These are phyloP conservation scores for Piper longum DNA, from an alignment of 164 flowering plant genomes.

Conservation along the genomic window DNA sequence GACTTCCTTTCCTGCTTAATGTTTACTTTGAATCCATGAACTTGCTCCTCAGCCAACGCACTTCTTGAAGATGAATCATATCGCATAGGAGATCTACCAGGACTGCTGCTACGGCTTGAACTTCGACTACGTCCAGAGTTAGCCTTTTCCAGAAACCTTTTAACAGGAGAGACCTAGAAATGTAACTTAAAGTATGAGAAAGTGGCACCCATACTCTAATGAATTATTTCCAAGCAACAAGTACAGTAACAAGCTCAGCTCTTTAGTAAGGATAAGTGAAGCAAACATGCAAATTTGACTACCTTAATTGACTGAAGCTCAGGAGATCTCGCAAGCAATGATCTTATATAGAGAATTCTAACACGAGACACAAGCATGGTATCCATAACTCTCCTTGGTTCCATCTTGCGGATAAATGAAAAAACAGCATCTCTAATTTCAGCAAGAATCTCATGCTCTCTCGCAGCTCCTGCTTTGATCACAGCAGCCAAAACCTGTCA, in stretches of 20 bases:
- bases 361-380: conserved; percentile 99
- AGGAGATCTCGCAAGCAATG: conserved; percentile 87
- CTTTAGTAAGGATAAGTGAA: background rate
- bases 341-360: conserved; percentile 87
- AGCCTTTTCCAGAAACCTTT: conserved; percentile 77
- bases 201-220: background rate
- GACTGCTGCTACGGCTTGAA: conserved; percentile 85
- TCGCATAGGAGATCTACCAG: conserved; percentile 74
- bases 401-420: conserved; percentile 90
- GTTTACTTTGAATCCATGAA: conserved; percentile 83
- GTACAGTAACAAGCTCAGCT: background rate
- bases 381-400: conserved; percentile 92
- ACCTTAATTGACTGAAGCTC: conserved; percentile 97
- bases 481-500: conserved; percentile 96
- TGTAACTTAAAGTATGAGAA: background rate
- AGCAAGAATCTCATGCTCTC: conserved; percentile 99
- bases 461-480: conserved; percentile 96
- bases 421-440: conserved; percentile 98
- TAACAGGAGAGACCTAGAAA: conserved; percentile 71
- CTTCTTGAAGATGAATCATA: conserved; percentile 38
- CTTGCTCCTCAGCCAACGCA: conserved; percentile 42
- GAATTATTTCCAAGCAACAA: background rate
- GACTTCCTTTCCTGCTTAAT: conserved; percentile 88
- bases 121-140: conserved; percentile 70
- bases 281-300: conserved; percentile 1